A percentile compares a stretch with the other conserved stretches of the same genome.
phyloP scores from a whole-genome alignment of 495 filamentous ascomycete species.

The Lindgomyces ingoldianus region DNA sequence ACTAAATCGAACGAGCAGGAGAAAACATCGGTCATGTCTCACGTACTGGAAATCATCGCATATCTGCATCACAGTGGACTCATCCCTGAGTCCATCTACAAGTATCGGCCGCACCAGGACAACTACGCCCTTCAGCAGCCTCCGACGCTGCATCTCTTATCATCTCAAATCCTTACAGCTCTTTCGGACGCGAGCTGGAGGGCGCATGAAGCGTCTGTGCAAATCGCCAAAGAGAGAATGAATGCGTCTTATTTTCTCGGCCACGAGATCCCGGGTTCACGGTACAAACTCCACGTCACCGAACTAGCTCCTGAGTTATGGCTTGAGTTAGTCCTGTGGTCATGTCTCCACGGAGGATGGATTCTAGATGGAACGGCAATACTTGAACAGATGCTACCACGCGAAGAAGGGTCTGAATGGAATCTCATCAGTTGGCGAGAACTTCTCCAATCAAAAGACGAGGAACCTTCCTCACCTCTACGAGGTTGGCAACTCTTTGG shows the following conservation, averaged over 20 bases:
- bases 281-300: conserved; percentile 54
- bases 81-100: conserved; percentile 62
- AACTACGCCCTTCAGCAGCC: conserved; percentile 53
- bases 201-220: conserved; percentile 52
- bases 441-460: conserved; percentile 15
- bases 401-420: conserved; percentile 38
- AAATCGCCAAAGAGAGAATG: conserved; percentile 49
- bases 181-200: conserved; percentile 65
- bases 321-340: conserved; percentile 68
- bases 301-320: conserved; percentile 62
- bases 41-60: conserved; percentile 60
- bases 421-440: conserved; percentile 46
- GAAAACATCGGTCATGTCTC: conserved; percentile 24
- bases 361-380: conserved; percentile 56
- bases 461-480: background rate
- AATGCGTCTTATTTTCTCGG: conserved; percentile 46
- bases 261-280: conserved; percentile 54
- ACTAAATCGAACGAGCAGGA: conserved; percentile 50
- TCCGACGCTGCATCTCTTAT: conserved; percentile 59
- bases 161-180: conserved; percentile 59
- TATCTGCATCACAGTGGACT: conserved; percentile 60
- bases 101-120: conserved; percentile 44
- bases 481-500: conserved; percentile 14
- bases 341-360: conserved; percentile 64
- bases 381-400: conserved; percentile 46